phyloP scores from a whole-genome alignment of 495 filamentous ascomycete genomes.

The Talaromyces wortmannii region DNA sequence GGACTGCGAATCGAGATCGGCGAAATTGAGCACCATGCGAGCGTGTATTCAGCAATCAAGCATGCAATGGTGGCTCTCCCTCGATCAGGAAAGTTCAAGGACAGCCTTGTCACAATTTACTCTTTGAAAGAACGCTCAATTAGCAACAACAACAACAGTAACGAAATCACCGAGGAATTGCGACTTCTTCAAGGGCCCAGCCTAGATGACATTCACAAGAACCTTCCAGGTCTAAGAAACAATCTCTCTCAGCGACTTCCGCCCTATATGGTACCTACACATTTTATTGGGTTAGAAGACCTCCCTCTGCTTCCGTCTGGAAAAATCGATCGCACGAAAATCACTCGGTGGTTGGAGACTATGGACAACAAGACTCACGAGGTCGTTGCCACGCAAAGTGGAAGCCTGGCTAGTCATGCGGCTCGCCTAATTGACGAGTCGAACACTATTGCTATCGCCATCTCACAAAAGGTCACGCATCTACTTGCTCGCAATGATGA shows the following conservation, averaged over 20 bases:
- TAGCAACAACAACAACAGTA: conserved; percentile 15
- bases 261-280: conserved; percentile 42
- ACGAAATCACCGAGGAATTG: conserved; percentile 7
- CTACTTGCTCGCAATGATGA: conserved; percentile 3
- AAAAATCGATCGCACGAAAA: conserved; percentile 44
- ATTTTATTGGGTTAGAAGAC: conserved; percentile 34
- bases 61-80: conserved; percentile 36
- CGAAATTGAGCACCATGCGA: conserved; percentile 53
- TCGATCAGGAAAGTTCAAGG: conserved; percentile 30
- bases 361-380: conserved; percentile 14
- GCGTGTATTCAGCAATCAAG: conserved; percentile 19
- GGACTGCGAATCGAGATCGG: conserved; percentile 60
- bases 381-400: background rate
- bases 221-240: background rate
- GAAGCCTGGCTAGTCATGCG: background rate
- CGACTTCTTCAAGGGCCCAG: conserved; percentile 15
- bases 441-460: conserved; percentile 3
- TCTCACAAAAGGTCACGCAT: conserved; percentile 5
- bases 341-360: conserved; percentile 25
- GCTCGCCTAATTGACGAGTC: background rate
- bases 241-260: conserved; percentile 12
- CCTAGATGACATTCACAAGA: conserved; percentile 12
- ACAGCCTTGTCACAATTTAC: conserved; percentile 29
- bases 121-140: conserved; percentile 16
- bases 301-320: conserved; percentile 41